A percentile compares a stretch with the other conserved stretches of the same genome.
These are phyloP conservation scores for Candida tammaniensis DNA, from an alignment of 805 yeast species.

Conservation along the genomic window DNA sequence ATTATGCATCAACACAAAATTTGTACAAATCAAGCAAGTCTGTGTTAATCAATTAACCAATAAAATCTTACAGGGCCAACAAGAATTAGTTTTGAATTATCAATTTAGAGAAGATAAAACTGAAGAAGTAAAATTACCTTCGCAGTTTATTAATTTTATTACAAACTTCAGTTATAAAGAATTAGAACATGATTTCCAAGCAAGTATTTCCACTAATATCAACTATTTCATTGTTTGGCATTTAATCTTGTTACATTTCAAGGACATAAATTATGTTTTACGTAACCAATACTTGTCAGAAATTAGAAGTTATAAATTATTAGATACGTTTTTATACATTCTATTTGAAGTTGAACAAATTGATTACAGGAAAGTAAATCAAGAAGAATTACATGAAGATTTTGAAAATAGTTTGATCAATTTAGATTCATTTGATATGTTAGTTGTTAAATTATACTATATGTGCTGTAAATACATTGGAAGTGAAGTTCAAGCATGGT, in stretches of 20 bases:
- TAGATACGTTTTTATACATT: slow-evolving; percentile 50
- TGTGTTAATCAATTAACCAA: slow-evolving; percentile 36
- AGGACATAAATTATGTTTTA: slow-evolving; percentile 61
- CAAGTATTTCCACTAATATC: too few species aligned
- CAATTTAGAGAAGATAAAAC: slow-evolving; percentile 46
- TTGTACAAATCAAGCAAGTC: slow-evolving; percentile 39
- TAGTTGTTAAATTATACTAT: slow-evolving; percentile 52
- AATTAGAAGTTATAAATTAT: slow-evolving; percentile 43
- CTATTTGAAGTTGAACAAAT: slow-evolving; percentile 37
- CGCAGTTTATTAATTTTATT: slow-evolving; percentile 33
- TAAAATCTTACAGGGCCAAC: slow-evolving; percentile 48
- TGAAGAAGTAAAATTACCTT: slow-evolving; percentile 36
- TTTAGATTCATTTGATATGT: slow-evolving; percentile 14
- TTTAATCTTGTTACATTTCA: slow-evolving; percentile 58
- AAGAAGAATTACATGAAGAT: not conserved
- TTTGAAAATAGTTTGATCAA: slow-evolving; percentile 7
- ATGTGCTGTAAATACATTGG: slow-evolving; percentile 51
- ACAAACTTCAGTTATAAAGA: slow-evolving; percentile 26
- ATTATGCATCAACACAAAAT: slow-evolving; percentile 20
- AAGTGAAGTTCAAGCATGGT: slow-evolving; percentile 66
- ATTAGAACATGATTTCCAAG: too few species aligned
- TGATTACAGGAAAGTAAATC: slow-evolving; percentile 1
- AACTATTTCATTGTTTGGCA: slow-evolving; percentile 67
- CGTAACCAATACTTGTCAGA: slow-evolving; percentile 60
- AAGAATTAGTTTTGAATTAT: slow-evolving; percentile 59